Evolutionary conservation across 2,329 filamentous ascomycete species (phyloP), one percentile per base, ranked within the genome.

Genomic region (Phyllosticta ampelicida): DNA sequence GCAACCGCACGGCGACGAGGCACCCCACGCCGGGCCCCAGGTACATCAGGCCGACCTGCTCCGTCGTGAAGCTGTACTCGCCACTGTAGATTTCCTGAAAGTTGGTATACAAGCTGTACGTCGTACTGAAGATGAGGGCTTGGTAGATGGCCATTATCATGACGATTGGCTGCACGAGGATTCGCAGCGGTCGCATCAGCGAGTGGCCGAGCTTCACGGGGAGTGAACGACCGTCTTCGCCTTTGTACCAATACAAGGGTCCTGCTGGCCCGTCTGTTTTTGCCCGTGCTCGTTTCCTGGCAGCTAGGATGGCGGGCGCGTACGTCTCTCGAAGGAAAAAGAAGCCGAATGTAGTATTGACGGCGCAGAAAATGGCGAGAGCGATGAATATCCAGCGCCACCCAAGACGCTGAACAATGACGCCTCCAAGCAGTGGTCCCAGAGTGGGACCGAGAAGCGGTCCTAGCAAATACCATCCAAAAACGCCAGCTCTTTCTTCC

Each of bases 381-480:
- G 76, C 67, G 73, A 75, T 78, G 65, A 78, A 79, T 48, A 75
- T 71, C 76, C 75, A 78, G 28, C 76, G 67, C 76, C 77, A 78
- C 9, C 69, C 71, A 20, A 76, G 66, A 28, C 72, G 65, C 61
- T 74, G 72, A 0, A 77, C 75, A 44, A 76, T 74, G 1, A 77
- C 62, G 5, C 75, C 75, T 0, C 75, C 75, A 11, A 76, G 70
- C 0, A 77, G 61, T 1, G 75, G 74, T 0, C 75, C 75, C 0
- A 77, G 63, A 0, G 70, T 71, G 1, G 71, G 71, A 1, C 75
- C 75, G 1, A 78, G 69, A 2, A 78, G 56, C 0, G 72, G 74
- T 0, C 74, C 74, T 0, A 77, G 64, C 1, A 76, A 63, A 61
- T 77, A 77, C 71, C 73, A 76, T 2, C 74, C 74, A 60, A 76